Percentiles rank a stretch among this genome's conserved stretches.
phyloP scores from a whole-genome alignment of 441 rosid genomes.

The Adansonia grandidieri region DNA sequence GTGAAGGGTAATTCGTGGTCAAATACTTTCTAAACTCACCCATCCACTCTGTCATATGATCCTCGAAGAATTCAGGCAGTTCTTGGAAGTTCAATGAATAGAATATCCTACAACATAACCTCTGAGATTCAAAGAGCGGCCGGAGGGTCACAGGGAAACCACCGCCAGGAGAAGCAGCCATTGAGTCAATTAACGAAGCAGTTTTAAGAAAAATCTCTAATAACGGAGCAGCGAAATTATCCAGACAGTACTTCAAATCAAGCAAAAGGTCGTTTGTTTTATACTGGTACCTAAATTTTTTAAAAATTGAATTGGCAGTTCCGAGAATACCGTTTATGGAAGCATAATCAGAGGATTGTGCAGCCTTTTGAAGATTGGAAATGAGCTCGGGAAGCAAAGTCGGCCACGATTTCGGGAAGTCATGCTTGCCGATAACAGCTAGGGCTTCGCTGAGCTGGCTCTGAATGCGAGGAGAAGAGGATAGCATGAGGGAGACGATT shows the following conservation, averaged over 20 bases:
- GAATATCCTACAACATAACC: conserved; percentile 86
- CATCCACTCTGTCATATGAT: conserved; percentile 95
- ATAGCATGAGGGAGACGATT: conserved; percentile 83
- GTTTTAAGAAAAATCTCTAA: conserved; percentile 66
- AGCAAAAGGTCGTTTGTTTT: conserved; percentile 73
- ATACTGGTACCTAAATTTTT: conserved; percentile 81
- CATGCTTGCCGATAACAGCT: conserved; percentile 84
- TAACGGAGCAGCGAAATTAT: conserved; percentile 69
- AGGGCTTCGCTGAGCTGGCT: conserved; percentile 93
- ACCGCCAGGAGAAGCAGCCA: conserved; percentile 55
- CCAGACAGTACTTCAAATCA: conserved; percentile 85
- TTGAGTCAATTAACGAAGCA: conserved; percentile 62
- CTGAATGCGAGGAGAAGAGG: conserved; percentile 76
- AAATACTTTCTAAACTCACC: conserved; percentile 76
- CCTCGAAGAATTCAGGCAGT: conserved; percentile 94
- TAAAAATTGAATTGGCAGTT: conserved; percentile 85
- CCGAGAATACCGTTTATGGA: conserved; percentile 89
- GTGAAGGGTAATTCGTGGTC: conserved; percentile 53
- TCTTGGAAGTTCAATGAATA: conserved; percentile 88
- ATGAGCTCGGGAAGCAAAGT: conserved; percentile 81
- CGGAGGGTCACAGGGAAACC: conserved; percentile 50
- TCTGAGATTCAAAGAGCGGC: conserved; percentile 78
- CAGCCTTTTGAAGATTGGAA: conserved; percentile 52
- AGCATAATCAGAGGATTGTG: conserved; percentile 53
- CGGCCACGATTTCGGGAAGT: conserved; percentile 88